Conservation (phyloP, 1,139 yeast species). For the Geotrichum australiense region DNA sequence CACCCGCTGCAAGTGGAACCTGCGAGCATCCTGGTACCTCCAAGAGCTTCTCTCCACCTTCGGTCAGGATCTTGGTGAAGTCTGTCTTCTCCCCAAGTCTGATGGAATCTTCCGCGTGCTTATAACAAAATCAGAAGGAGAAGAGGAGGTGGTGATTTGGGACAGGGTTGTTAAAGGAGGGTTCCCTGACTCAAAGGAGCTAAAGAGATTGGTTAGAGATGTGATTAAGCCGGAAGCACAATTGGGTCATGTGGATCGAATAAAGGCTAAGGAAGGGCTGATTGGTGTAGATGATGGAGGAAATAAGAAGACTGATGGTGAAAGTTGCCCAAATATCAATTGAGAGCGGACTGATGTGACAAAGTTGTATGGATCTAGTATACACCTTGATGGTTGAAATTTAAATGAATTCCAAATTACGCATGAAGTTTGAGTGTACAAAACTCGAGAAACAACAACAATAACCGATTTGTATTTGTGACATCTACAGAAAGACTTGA, state of each 20-base stretch:
- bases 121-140: conserved; percentile 27
- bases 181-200: conserved; percentile 52
- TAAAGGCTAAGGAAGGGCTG: conserved; percentile 3
- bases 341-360: too few species aligned
- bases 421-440: too few species aligned
- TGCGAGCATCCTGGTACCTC: conserved; percentile 60
- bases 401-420: too few species aligned
- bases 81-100: conserved; percentile 45
- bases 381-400: too few species aligned
- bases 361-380: too few species aligned
- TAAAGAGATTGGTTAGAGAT: conserved; percentile 50
- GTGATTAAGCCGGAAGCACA: conserved; percentile 40
- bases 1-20: conserved; percentile 57
- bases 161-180: conserved; percentile 50
- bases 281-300: neutral
- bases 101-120: conserved; percentile 49
- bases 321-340: conserved; percentile 13
- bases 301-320: neutral
- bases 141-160: conserved; percentile 39
- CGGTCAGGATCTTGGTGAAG: conserved; percentile 46
- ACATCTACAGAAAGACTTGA: too few species aligned
- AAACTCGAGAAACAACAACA: too few species aligned
- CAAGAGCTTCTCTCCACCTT: conserved; percentile 60
- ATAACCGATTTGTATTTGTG: too few species aligned
- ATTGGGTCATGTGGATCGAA: conserved; percentile 44